Base-by-base conservation (phyloP, 306 rosid species). In the Malus sylvestris region DNA sequence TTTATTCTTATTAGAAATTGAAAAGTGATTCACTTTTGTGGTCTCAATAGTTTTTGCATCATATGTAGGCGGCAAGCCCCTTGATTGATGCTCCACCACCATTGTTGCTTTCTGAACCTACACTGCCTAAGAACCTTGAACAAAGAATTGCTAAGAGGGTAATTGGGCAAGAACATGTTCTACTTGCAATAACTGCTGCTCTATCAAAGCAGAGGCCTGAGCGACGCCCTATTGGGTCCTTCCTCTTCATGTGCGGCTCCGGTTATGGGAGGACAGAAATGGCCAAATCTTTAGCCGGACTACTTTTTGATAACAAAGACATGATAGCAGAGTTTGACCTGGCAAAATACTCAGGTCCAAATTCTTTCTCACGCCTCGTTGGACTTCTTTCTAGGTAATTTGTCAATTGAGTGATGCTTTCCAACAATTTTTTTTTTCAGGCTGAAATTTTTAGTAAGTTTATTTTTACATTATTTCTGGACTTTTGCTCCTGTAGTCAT, bases 191-290 rank as follows among this genome's bases (percentile, higher is more conserved):
- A 33, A 74, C 59, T 42, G 77, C 70, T 61, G 77, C 77, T 74
- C 35, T 74, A 49, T 74, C 77, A 2, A 74, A 69, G 60, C 77
- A 61, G 77, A 74, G 69, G 77, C 77, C 59, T 44, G 60, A 52
- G 52, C 29, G 5, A 61, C 60, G 77, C 77, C 77, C 77, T 61
- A 61, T 74, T 74, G 77, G 77, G 27, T 74, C 77, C 77, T 74
- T 74, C 69, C 66, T 74, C 60, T 74, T 74, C 68, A 61, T 74
- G 77, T 74, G 77, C 46, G 77, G 77, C 35, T 74, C 77, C 1
- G 77, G 77, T 74, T 44, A 52, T 74, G 77, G 77, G 59, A 74
- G 77, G 69, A 74, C 77, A 61, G 77, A 74, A 61, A 19, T 61
- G 30, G 77, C 77, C 44, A 74, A 74, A 61, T 57, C 22, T 44